Conservation (phyloP, 2,329 filamentous ascomycete genomes). For the Epichloe aotearoae region DNA sequence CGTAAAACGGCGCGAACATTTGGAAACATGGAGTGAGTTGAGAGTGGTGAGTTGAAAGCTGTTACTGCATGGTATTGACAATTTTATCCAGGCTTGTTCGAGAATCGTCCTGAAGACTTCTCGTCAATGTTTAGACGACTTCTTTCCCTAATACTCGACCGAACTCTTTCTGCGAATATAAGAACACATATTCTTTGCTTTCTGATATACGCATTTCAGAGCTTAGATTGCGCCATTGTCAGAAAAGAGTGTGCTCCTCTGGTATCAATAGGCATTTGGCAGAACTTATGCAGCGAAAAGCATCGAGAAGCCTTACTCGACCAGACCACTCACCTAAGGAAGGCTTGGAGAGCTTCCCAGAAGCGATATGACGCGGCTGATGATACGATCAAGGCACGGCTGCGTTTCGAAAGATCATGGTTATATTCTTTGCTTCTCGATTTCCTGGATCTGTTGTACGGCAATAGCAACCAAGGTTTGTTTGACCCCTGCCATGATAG, state of each 20-base stretch:
- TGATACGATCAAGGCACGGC: constrained; percentile 58
- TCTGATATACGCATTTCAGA: constrained; percentile 85
- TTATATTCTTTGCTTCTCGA: constrained; percentile 75
- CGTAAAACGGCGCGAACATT: constrained; percentile 73
- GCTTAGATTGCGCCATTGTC: constrained; percentile 74
- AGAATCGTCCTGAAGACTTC: constrained; percentile 66
- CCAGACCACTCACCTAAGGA: constrained; percentile 60
- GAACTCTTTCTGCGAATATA: constrained; percentile 49
- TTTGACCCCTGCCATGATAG: not conserved
- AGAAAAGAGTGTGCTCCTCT: constrained; percentile 93
- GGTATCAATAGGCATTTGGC: constrained; percentile 91
- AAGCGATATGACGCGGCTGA: constrained; percentile 85
- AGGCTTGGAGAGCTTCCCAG: constrained; percentile 76
- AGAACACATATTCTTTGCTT: constrained; percentile 79
- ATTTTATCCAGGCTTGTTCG: constrained; percentile 50
- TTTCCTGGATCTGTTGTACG: constrained; percentile 64
- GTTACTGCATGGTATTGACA: constrained; percentile 9
- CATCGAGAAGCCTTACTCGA: constrained; percentile 62
- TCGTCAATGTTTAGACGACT: constrained; percentile 80
- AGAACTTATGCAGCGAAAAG: constrained; percentile 71
- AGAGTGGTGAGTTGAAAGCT: not conserved
- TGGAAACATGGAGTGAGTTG: constrained; percentile 69
- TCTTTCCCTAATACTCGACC: constrained; percentile 71
- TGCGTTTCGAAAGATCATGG: constrained; percentile 91
- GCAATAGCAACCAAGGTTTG: constrained; percentile 33